A percentile compares a stretch with the other conserved stretches of the same genome.
These are phyloP conservation scores for Fusarium sp. DNA, from an alignment of 2,329 filamentous ascomycete species.

Conservation along the genomic window DNA sequence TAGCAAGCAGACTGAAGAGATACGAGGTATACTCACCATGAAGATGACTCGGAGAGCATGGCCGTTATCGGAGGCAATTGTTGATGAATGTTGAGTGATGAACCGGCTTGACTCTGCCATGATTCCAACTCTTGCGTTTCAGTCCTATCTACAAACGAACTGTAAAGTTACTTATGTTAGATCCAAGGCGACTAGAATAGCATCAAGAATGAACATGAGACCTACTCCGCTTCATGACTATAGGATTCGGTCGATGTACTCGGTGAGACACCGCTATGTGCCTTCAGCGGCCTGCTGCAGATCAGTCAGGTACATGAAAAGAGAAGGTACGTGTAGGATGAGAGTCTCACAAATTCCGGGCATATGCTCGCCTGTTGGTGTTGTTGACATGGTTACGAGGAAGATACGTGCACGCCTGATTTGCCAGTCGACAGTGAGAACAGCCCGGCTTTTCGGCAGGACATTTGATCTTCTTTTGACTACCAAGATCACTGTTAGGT, in stretches of 20 bases:
- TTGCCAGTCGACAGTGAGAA: slow-evolving; percentile 41
- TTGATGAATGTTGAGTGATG: not conserved
- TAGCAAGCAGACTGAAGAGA: not conserved
- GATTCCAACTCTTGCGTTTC: not conserved
- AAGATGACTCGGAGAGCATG: slow-evolving; percentile 9
- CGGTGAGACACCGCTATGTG: not conserved
- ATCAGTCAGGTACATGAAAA: not conserved
- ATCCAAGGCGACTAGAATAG: too few species aligned
- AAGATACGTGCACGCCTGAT: slow-evolving; percentile 41
- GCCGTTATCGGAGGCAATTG: slow-evolving; percentile 26
- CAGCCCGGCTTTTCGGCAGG: slow-evolving; percentile 45
- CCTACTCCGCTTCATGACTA: slow-evolving; percentile 13
- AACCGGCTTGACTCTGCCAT: not conserved
- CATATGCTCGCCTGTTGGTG: not conserved
- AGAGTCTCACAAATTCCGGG: slow-evolving; percentile 9
- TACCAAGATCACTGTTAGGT: not conserved
- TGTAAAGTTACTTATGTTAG: not conserved
- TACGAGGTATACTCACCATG: not conserved
- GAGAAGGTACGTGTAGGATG: fast-evolving
- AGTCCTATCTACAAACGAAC: not conserved
- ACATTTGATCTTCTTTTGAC: slow-evolving; percentile 48
- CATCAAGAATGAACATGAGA: not conserved
- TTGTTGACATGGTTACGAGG: slow-evolving; percentile 26
- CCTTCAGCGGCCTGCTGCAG: slow-evolving; percentile 12
- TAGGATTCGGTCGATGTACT: slow-evolving; percentile 6